phyloP scores from a whole-genome alignment of 108 stramenopile genomes.

The Cyclostephanos invisitatus region DNA sequence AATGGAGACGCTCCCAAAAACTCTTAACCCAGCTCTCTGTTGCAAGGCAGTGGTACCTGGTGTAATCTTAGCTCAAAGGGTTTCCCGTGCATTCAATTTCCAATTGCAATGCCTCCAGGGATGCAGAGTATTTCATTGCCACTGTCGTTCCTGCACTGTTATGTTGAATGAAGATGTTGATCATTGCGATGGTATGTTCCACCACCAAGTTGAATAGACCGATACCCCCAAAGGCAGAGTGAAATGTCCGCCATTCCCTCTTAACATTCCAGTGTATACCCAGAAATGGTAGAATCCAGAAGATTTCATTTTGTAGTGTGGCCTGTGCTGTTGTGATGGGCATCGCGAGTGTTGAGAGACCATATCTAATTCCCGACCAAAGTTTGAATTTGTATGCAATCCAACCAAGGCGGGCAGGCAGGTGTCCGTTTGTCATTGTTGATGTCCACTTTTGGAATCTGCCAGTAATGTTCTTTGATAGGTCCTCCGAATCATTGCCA shows the following conservation, averaged over 20 bases:
- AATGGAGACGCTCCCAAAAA: background rate
- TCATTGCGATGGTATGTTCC: background rate
- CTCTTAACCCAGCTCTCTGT: background rate
- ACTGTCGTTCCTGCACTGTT: background rate
- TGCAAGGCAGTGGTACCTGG: background rate
- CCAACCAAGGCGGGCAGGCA: background rate
- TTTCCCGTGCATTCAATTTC: background rate
- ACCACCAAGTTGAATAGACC: constrained; percentile 3
- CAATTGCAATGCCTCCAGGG: background rate
- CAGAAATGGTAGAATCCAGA: background rate
- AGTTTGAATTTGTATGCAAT: constrained; percentile 1
- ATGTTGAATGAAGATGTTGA: background rate
- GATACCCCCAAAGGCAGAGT: constrained; percentile 6
- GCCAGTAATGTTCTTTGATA: background rate
- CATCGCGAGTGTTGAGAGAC: background rate
- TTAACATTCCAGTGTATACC: constrained; percentile 9
- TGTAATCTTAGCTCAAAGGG: background rate
- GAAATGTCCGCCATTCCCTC: constrained; percentile 7
- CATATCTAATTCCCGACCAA: background rate
- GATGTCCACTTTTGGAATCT: background rate
- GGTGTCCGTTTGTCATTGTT: background rate
- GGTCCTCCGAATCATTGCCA: background rate
- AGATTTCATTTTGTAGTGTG: background rate
- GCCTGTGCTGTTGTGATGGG: background rate
- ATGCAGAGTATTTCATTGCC: background rate